Conservation (phyloP, 2,329 filamentous ascomycete genomes). For the Penicillium sp. region DNA sequence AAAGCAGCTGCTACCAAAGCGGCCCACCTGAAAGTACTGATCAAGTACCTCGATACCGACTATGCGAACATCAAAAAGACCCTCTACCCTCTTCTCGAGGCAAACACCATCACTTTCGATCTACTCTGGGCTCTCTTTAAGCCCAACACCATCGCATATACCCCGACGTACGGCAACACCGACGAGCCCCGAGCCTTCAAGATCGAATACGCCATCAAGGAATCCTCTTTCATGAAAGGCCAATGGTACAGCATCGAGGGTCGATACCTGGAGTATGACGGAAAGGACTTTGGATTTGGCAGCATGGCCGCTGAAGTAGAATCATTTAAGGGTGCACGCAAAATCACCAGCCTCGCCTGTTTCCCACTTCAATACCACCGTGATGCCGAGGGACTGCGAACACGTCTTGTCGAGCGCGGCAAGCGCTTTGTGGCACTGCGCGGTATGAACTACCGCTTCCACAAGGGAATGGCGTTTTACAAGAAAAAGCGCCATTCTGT, state of each 20-base stretch:
- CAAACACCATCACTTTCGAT: conserved; percentile 84
- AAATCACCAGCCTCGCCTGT: conserved; percentile 74
- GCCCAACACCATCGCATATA: conserved; percentile 76
- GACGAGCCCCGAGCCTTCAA: conserved; percentile 82
- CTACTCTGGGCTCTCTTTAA: conserved; percentile 88
- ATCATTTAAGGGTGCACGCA: conserved; percentile 76
- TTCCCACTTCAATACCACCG: conserved; percentile 82
- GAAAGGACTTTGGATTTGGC: conserved; percentile 79
- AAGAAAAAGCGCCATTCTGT: conserved; percentile 71
- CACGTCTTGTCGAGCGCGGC: conserved; percentile 73
- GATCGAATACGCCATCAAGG: conserved; percentile 72
- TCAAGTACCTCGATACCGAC: conserved; percentile 78
- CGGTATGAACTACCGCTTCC: conserved; percentile 79
- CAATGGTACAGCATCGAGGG: conserved; percentile 75
- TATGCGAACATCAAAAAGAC: conserved; percentile 77
- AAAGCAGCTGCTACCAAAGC: conserved; percentile 41
- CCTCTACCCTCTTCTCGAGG: conserved; percentile 75
- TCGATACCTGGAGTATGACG: conserved; percentile 80
- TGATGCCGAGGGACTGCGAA: conserved; percentile 63
- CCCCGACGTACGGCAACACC: conserved; percentile 71
- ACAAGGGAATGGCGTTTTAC: conserved; percentile 81
- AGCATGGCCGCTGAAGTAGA: conserved; percentile 68
- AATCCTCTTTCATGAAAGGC: conserved; percentile 67
- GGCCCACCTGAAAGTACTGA: conserved; percentile 64
- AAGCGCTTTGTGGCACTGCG: conserved; percentile 80